phyloP scores from a whole-genome alignment of 2,329 filamentous ascomycete genomes.

The Ophiostoma fasciatum region DNA sequence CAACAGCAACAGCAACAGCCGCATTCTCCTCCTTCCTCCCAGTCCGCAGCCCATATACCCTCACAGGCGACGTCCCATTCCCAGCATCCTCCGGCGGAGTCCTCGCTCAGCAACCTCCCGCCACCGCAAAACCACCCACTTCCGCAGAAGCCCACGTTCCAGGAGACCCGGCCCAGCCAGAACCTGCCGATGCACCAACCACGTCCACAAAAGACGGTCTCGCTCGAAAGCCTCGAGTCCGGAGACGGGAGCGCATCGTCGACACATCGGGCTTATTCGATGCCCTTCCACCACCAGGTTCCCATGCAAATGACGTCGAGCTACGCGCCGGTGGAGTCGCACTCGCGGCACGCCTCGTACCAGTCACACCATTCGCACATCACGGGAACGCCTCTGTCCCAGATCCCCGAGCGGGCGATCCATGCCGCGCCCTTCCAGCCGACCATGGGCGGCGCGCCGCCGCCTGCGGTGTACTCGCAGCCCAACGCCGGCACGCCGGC shows the following conservation, averaged over 20 bases:
- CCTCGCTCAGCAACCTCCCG: conserved; percentile 35
- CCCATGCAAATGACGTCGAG: conserved; percentile 52
- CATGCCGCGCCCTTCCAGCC: conserved; percentile 85
- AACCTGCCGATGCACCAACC: conserved; percentile 77
- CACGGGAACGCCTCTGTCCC: conserved; percentile 68
- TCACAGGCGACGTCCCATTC: conserved; percentile 1
- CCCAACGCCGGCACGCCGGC: conserved; percentile 18
- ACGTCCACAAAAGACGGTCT: conserved; percentile 85
- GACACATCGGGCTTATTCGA: no score
- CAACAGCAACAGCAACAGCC: conserved; percentile 8
- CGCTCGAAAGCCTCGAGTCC: conserved; percentile 88
- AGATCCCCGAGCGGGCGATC: conserved; percentile 84
- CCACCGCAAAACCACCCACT: conserved; percentile 44
- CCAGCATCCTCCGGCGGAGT: conserved; percentile 10
- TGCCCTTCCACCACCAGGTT: conserved; percentile 78
- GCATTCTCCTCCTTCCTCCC: background rate
- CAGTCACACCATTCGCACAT: conserved; percentile 56
- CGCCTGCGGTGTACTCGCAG: conserved; percentile 32
- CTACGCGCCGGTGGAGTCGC: conserved; percentile 33
- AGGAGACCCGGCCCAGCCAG: conserved; percentile 37
- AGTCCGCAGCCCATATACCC: no score
- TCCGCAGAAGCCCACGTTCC: conserved; percentile 41
- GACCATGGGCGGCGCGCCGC: no score
- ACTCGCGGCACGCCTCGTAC: conserved; percentile 54
- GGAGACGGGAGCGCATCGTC: no score